Base-by-base conservation (phyloP, 257 asterid genomes). In the Solanum corneliomulleri region DNA sequence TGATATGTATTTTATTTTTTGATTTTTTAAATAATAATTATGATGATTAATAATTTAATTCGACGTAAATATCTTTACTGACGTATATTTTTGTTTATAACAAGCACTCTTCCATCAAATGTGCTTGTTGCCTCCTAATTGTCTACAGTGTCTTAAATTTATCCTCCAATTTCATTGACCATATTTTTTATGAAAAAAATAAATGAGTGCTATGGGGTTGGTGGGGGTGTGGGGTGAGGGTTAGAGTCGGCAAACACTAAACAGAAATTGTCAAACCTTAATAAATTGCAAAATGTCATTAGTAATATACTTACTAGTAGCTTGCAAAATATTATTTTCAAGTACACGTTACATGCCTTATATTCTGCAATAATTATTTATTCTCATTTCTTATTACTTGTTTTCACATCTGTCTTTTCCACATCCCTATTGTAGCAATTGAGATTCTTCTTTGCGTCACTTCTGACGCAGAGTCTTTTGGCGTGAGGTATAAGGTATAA, bases 81-180 rank as follows among this genome's bases (percentile, higher is more conserved):
- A 9, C 21, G 7, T 41, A 75, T 37, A 39, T 76, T 76, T 37
- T 35, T 35, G 0, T 7, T 35, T n/a, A 29, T 84, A 70, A 91
- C 89, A 86, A 82, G 89, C 93, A 92, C 84, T 88, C 87, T 89
- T 87, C 95, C 98, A 86, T 88, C 88, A 89, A 90, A 91, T 90
- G 23, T 88, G 94, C 91, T 87, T 87, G 27, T 85, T 93, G 91
- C 90, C 90, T 86, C 93, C 93, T 90, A 80, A 87, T 75, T 87
- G 86, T 85, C 37, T 86, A 71, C 86, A 85, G 23, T n/a, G 13
- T 83, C 64, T 83, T 58, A 25, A 49, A 49, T 87, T 83, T 84
- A 52, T 52, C 62, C n/a, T 16, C n/a, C n/a, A 52, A 52, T 18
- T 52, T 52, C 10, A 85, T 68, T 88, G 91, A 85, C 71, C 35